Conservation (phyloP, 768 basidiomycete species). For the Hortiboletus flavorubellus region DNA sequence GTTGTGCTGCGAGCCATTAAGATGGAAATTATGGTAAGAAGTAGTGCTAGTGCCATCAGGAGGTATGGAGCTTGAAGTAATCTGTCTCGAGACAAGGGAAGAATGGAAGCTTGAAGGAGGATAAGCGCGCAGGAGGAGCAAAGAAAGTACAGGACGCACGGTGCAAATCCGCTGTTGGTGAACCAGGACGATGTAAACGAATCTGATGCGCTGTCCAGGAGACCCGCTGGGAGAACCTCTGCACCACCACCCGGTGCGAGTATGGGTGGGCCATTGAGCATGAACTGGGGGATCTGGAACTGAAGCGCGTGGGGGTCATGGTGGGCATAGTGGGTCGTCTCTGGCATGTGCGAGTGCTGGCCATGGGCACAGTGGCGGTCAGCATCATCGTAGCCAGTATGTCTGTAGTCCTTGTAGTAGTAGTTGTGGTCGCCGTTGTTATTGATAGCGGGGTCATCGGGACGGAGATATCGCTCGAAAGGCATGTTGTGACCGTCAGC, state of each 20-base stretch:
- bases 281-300: constrained; percentile 66
- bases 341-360: constrained; percentile 1
- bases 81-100: constrained; percentile 17
- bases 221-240: constrained; percentile 59
- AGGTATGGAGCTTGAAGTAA: neutral
- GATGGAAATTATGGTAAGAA: neutral
- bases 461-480: constrained; percentile 39
- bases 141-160: constrained; percentile 16
- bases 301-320: constrained; percentile 31
- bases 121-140: constrained; percentile 9
- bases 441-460: constrained; percentile 15
- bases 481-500: constrained; percentile 32
- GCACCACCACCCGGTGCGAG: constrained; percentile 72
- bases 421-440: constrained; percentile 2
- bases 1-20: neutral
- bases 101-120: constrained; percentile 21
- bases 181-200: constrained; percentile 47
- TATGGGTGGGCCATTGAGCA: constrained; percentile 53
- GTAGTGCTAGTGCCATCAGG: neutral
- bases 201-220: constrained; percentile 25
- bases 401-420: constrained; percentile 14
- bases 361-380: constrained; percentile 8
- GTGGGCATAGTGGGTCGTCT: constrained; percentile 1
- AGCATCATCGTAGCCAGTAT: constrained; percentile 6
- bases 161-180: constrained; percentile 41